Evolutionary conservation across 225 moss, liverwort and hornwort species (phyloP).

Genomic region (Pseudisothecium myosuroides): DNA sequence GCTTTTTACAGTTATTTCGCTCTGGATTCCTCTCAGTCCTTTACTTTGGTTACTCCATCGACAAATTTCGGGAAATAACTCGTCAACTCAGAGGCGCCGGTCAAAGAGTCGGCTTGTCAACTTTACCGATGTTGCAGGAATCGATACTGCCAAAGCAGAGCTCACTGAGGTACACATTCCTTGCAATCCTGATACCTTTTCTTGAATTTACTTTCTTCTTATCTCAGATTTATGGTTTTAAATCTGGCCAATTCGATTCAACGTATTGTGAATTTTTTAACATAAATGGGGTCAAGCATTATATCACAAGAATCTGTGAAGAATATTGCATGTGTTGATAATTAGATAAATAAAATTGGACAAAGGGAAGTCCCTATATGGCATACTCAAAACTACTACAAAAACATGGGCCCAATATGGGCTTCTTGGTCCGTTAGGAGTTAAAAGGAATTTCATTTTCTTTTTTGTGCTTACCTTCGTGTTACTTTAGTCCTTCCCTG

Average conservation of each 20-base stretch:
- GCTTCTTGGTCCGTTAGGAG: neutral
- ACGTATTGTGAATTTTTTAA: too few relatives aligned
- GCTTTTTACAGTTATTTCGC: slow-evolving; percentile 63
- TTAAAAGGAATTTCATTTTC: neutral
- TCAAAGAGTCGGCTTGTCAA: slow-evolving; percentile 47
- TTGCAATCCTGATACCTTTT: neutral
- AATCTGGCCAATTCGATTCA: neutral
- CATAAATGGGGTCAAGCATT: neutral
- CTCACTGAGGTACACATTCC: slow-evolving; percentile 52
- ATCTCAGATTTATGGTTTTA: neutral
- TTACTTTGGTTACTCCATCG: slow-evolving; percentile 86
- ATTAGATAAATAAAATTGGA: neutral
- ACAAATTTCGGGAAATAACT: slow-evolving; percentile 65
- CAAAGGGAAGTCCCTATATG: neutral
- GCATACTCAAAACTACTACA: neutral
- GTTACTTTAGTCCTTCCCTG: neutral
- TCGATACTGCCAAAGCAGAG: slow-evolving; percentile 83
- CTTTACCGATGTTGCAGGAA: slow-evolving; percentile 88
- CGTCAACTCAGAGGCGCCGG: slow-evolving; percentile 42
- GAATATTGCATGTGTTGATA: neutral
- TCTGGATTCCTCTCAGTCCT: slow-evolving; percentile 93
- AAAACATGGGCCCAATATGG: neutral
- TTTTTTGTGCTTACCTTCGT: neutral
- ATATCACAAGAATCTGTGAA: neutral
- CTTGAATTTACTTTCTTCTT: neutral